Evolutionary conservation across 129 eudicot species (phyloP).

Genomic region (Sambucus nigra): DNA sequence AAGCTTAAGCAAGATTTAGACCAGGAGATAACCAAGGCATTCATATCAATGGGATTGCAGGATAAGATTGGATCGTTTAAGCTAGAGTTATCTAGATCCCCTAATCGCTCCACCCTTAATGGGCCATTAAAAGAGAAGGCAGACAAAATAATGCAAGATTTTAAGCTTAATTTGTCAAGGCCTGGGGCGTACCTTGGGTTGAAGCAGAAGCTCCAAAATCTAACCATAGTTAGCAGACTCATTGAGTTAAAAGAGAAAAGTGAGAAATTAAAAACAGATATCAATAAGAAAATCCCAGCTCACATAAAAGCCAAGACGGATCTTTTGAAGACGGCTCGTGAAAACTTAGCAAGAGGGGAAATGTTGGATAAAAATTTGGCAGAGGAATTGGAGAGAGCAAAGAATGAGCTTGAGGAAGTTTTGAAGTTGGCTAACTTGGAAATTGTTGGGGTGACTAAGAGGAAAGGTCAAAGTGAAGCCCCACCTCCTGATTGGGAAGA

Average conservation of each 20-base stretch:
- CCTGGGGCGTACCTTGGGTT: slow-evolving; percentile 24
- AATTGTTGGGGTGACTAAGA: slow-evolving; percentile 7
- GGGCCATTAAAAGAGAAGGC: slow-evolving; percentile 10
- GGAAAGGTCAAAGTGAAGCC: slow-evolving; percentile 1
- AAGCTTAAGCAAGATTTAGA: slow-evolving; percentile 21
- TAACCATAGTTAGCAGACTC: slow-evolving; percentile 14
- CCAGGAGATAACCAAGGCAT: slow-evolving; percentile 24
- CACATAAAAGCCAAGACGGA: slow-evolving; percentile 13
- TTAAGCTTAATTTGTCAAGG: slow-evolving; percentile 15
- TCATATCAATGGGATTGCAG: slow-evolving; percentile 19
- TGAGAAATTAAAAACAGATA: slow-evolving; percentile 17
- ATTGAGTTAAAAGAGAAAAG: slow-evolving; percentile 13
- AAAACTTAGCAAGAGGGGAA: slow-evolving; percentile 10
- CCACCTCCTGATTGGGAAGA: slow-evolving; percentile 9
- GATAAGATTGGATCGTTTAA: slow-evolving; percentile 15
- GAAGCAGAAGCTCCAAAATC: slow-evolving; percentile 23
- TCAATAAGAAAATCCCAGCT: slow-evolving; percentile 22
- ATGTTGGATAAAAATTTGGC: slow-evolving; percentile 5
- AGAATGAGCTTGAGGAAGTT: slow-evolving; percentile 13
- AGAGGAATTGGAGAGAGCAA: slow-evolving; percentile 7
- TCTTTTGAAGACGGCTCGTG: slow-evolving; percentile 10
- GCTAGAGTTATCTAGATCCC: slow-evolving; percentile 15
- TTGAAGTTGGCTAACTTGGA: slow-evolving; percentile 19
- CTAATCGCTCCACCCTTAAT: slow-evolving; percentile 10
- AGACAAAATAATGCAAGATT: slow-evolving; percentile 13